These are phyloP conservation scores for Crassisporium funariophilum DNA, from an alignment of 768 basidiomycete genomes.

Conservation along the genomic window DNA sequence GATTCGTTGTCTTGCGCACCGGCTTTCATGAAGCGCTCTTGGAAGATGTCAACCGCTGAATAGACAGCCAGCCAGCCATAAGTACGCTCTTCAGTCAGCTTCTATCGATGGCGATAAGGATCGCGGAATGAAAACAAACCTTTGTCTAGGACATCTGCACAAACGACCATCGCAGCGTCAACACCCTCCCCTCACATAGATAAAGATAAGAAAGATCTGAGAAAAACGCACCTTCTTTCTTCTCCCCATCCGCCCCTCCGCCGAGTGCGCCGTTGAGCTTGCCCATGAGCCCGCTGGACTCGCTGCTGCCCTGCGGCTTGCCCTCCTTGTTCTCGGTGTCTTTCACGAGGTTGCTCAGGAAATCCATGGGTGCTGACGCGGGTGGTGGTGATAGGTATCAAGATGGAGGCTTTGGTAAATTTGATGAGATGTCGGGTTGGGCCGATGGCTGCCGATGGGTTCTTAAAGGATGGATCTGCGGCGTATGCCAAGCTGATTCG, in stretches of 20 bases:
- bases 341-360: not conserved
- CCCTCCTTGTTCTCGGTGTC: not conserved
- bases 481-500: no score
- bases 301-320: not conserved
- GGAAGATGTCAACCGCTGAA: slow-evolving; percentile 18
- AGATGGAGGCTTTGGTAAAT: no score
- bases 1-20: slow-evolving; percentile 33
- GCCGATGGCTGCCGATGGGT: no score
- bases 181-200: no score
- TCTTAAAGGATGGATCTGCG: no score
- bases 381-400: no score
- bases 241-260: slow-evolving; percentile 12
- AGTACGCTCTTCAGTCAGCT: no score
- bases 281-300: not conserved
- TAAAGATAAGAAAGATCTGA: not conserved
- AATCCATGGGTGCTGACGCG: not conserved
- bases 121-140: no score
- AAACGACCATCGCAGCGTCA: not conserved
- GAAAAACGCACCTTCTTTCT: slow-evolving; percentile 14
- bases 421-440: no score
- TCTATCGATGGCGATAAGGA: no score
- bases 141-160: slow-evolving; percentile 17
- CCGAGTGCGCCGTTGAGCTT: slow-evolving; percentile 11
- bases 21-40: slow-evolving; percentile 20
- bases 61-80: no score